Evolutionary conservation across 108 stramenopile genomes (phyloP), one percentile per base, ranked within the genome.

Genomic region (Fistulifera pelliculosa): DNA sequence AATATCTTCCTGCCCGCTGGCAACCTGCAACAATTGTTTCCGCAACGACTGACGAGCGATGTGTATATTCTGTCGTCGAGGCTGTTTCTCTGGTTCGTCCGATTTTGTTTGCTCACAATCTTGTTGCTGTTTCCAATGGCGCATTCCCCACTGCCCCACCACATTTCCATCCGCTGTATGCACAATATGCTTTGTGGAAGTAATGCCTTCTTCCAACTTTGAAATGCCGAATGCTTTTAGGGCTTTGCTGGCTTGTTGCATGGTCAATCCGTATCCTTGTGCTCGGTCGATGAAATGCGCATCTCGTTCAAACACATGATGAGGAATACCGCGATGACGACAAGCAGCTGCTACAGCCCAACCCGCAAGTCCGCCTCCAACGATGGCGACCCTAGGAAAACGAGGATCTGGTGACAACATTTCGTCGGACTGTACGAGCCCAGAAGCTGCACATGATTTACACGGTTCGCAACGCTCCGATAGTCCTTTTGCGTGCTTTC

Each of bases 231-330:
- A 66, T 14, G 66, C 58, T 41, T 61, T 58, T 42, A 94, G 54
- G 16, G 90, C 88, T 28, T 76, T 65, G 18, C 70, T 62, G 18
- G 85, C 93, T 65, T 94, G 94, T 61, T 95, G 94, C 69, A 95
- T 71, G 1, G 94, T 95, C 16, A 95, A 62, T 10, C 89, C 94
- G 56, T 95, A 95, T 18, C 86, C 62, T 58, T 89, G 87, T 4
- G 49, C 53, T 42, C 93, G 75, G 47, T 84, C 74, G 35, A 59
- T 61, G 49, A 85, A 87, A 22, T 70, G 62, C 22, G 52, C 42
- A 60, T 95, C 94, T n/a, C 79, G 68, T 58, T 95, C 94, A 62
- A 70, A 84, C 8, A 95, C 71, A 8, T 51, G 38, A 56, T 64
- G 85, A 0, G 76, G 68, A 43, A 95, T 82, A 24, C 62, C 56